Percentiles rank a stretch among this genome's conserved stretches.
These are phyloP conservation scores for Sesbania bispinosa DNA, from an alignment of 306 rosid genomes.

Conservation along the genomic window DNA sequence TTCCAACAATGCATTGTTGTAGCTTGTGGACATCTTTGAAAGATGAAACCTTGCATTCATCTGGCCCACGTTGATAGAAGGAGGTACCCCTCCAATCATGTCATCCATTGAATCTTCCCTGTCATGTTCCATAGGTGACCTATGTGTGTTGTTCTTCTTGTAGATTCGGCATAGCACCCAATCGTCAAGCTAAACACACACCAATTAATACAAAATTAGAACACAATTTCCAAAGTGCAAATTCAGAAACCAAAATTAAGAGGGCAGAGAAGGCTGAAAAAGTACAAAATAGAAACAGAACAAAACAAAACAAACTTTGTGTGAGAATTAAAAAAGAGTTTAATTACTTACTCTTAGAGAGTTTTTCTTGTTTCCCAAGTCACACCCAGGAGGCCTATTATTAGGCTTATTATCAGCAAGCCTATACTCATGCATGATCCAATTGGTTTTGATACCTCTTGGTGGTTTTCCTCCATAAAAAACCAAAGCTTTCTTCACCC, in stretches of 20 bases:
- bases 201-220: background rate
- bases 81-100: constrained; percentile 45
- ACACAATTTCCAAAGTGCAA: background rate
- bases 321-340: background rate
- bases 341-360: constrained; percentile 63
- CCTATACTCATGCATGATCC: constrained; percentile 98
- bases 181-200: constrained; percentile 64
- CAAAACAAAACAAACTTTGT: background rate
- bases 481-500: constrained; percentile 91
- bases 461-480: constrained; percentile 97
- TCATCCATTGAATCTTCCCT: constrained; percentile 63
- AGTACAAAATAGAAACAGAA: background rate
- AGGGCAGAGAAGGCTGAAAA: background rate
- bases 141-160: constrained; percentile 72
- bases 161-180: constrained; percentile 97
- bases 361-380: constrained; percentile 81
- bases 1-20: constrained; percentile 37
- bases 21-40: constrained; percentile 43
- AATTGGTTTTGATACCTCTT: constrained; percentile 81
- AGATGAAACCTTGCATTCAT: constrained; percentile 51
- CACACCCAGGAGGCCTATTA: constrained; percentile 69
- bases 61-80: constrained; percentile 36
- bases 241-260: background rate
- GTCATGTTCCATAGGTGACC: constrained; percentile 51
- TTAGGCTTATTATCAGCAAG: constrained; percentile 61